Conservation (phyloP, 73 alveolate species). For the Paramecium caudatum region DNA sequence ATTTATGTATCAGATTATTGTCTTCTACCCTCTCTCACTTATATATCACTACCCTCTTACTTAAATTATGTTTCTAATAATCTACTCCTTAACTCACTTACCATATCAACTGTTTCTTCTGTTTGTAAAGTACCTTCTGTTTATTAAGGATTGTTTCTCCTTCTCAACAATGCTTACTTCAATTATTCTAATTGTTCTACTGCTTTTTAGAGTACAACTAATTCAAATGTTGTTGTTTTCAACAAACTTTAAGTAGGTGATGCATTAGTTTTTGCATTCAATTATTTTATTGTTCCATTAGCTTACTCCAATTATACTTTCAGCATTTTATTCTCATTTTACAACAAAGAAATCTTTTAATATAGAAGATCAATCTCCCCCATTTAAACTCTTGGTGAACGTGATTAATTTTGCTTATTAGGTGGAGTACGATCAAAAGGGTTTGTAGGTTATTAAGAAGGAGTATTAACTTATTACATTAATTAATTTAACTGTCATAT, state of each 20-base stretch:
- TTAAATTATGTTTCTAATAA: background rate
- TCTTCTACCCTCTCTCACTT: slow-evolving; percentile 19
- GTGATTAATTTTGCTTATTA: background rate
- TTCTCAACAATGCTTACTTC: background rate
- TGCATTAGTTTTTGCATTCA: background rate
- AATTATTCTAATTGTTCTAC: background rate
- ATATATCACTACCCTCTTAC: background rate
- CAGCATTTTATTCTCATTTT: slow-evolving; percentile 38
- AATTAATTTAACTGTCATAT: slow-evolving; percentile 61
- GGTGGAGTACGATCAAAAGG: slow-evolving; percentile 16
- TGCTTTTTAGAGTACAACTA: slow-evolving; percentile 31
- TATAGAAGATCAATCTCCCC: slow-evolving; percentile 2
- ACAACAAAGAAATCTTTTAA: background rate
- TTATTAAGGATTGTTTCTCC: background rate
- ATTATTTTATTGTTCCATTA: background rate
- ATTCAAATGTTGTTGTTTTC: slow-evolving; percentile 25
- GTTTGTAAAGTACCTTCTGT: background rate
- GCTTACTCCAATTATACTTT: slow-evolving; percentile 6
- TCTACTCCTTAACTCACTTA: slow-evolving; percentile 21
- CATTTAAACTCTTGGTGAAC: background rate
- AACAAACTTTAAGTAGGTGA: background rate
- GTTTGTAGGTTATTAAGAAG: background rate
- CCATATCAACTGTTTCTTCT: background rate
- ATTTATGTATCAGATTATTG: too few relatives aligned
- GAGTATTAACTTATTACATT: slow-evolving; percentile 35